Base-by-base conservation (phyloP, 768 basidiomycete species). In the Pleurotus giganteus region DNA sequence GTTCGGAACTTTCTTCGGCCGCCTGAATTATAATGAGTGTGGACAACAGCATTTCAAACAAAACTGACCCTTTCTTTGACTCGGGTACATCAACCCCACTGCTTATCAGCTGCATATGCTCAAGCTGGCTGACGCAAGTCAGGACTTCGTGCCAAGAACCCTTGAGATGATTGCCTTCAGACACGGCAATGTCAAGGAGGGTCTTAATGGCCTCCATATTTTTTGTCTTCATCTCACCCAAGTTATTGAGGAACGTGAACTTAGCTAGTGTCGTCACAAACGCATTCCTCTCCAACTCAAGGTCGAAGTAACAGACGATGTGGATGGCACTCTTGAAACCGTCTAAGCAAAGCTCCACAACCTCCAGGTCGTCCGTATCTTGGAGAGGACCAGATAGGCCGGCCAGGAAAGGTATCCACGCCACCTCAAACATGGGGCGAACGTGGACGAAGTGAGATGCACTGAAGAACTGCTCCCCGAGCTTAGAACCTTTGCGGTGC, bases 201-300 rank as follows among this genome's bases (percentile, higher is more conserved):
- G 92, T 74, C 71, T 98, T 98, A 74, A 99, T 98, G 4, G 96
- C 97, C 67, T 98, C 97, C 85, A 99, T 97, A 66, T 98, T 98
- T 77, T 98, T 98, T 29, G 92, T 81, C 73, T 94, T 95, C 97
- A 99, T 99, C 76, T 98, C 97, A 53, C 94, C 94, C 4, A 98
- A 74, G 65, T 99, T 98, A 69, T 91, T 98, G 59, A 98, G 77
- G 79, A 97, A 97, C 0, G 97, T 99, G 70, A 98, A 98, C 68
- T 98, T 99, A 32, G 80, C 87, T 17, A 99, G 77, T 0, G 97
- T 99, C 17, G 95, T 94, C 42, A 99, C 94, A 66, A 98, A 99
- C 0, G 95, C 97, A 64, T 98, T 98, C n/a, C 97, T 85, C 68
- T 98, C 94, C 37, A 99, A 77, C 68, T 98, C 97, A 60, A 98